Base-by-base conservation (phyloP, 1,139 yeast species). In the Geotrichum macrosporum region DNA sequence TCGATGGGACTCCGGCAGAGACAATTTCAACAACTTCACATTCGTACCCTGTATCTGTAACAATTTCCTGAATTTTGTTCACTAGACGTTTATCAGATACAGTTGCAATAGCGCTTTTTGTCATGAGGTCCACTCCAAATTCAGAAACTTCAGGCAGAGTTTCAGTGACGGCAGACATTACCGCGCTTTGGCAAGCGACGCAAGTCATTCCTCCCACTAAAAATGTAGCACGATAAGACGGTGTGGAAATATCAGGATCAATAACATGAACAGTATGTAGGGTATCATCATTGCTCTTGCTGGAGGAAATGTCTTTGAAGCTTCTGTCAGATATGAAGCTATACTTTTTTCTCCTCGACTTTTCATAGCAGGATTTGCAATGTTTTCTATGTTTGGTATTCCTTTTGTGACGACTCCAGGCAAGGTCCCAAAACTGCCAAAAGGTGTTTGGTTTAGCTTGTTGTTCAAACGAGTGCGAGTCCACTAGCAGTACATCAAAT, bases 161-260 rank as follows among this genome's bases (percentile, higher is more conserved):
- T 1, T 60, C 64, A 12, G 61, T 59, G n/a, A 81, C 70, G 0
- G 72, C 70, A 6, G 68, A 68, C 2, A 73, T 65, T 2, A 82
- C 74, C 0, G 77, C 57, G 16, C 67, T 65, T 1, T 74, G 72
- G 61, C 87, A 81, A 2, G 81, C 67, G 1, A 81, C 74, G 58
- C 87, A 80, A 0, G 84, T 73, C 86, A 81, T 80, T 1, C 84
- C 87, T 4, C 74, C 72, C 41, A 82, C 68, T 4, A 79, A 66
- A 48, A 77, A 74, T 1, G 77, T 73, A 0, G 83, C 87, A 44
- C 75, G 60, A 53, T 62, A 75, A 43, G 66, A 67, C 13, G 55
- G 31, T 4, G 22, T 16, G 10, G 10, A 47, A 10, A 55, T 50
- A 20, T 54, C 53, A 9, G 52, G 48, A 15, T 51, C 43, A 9